Conservation (phyloP, 768 basidiomycete genomes). For the Infundibulicybe gibba region DNA sequence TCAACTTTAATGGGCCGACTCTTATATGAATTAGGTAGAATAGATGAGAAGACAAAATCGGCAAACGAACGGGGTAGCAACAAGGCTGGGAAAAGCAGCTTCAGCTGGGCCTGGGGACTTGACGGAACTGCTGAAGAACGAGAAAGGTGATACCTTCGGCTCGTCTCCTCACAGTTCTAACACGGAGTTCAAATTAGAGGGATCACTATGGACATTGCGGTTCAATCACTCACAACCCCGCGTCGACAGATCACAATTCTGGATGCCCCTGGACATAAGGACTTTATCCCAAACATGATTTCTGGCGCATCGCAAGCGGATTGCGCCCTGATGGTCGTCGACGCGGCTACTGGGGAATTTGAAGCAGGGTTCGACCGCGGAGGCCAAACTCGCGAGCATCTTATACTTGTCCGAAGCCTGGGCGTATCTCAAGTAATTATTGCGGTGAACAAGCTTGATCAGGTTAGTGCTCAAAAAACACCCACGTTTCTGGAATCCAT, state of each 20-base stretch:
- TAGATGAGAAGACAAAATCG: slow-evolving; percentile 81
- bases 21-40: slow-evolving; percentile 84
- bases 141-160: slow-evolving; percentile 58
- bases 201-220: slow-evolving; percentile 96
- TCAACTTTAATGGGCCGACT: slow-evolving; percentile 96
- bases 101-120: slow-evolving; percentile 97
- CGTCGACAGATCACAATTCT: slow-evolving; percentile 86
- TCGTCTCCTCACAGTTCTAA: slow-evolving; percentile 1
- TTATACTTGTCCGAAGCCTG: slow-evolving; percentile 86
- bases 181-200: slow-evolving; percentile 50
- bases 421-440: slow-evolving; percentile 90
- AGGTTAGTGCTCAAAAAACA: slow-evolving; percentile 37
- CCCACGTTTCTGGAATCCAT: too few relatives aligned
- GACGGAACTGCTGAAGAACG: slow-evolving; percentile 93
- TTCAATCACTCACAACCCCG: slow-evolving; percentile 71
- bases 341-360: slow-evolving; percentile 87
- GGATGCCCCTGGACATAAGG: slow-evolving; percentile 95
- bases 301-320: slow-evolving; percentile 98
- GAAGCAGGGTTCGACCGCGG: slow-evolving; percentile 94
- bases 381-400: slow-evolving; percentile 94
- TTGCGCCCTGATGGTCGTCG: slow-evolving; percentile 90
- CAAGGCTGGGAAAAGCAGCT: slow-evolving; percentile 90
- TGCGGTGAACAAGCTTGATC: slow-evolving; percentile 94
- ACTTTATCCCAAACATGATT: slow-evolving; percentile 99
- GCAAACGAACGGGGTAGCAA: slow-evolving; percentile 88